Base-by-base conservation (phyloP, 225 moss, liverwort and hornwort genomes). In the Asterella californica region DNA sequence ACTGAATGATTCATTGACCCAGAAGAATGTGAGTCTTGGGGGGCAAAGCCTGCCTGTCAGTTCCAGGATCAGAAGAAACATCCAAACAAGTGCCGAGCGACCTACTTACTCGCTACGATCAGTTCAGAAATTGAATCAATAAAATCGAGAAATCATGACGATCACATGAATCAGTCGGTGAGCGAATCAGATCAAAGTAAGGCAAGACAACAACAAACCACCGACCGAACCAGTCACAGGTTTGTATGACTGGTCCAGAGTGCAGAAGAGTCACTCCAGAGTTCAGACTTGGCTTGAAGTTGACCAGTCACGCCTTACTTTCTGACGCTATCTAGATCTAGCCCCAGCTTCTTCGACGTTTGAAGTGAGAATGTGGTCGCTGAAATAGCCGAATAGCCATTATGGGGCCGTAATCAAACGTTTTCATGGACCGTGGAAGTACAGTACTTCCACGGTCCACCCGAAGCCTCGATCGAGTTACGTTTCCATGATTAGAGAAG, bases 251-350 rank as follows among this genome's bases (percentile, higher is more conserved):
- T 27, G 61, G 61, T 61, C 61, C n/a, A 61, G 10, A 61, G 5
- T 59, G 19, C 14, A n/a, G n/a, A n/a, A 64, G 64, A 64, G 64
- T 8, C 8, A 52, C 52, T 62, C 61, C 24, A 62, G 61, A 62
- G 14, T 8, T 22, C 27, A 14, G 61, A 62, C 25, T 29, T 62
- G 61, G 9, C 9, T 11, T 9, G 25, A n/a, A 25, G 8, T 67
- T 67, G 67, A 36, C 67, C 29, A 34, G 67, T 67, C 67, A 61
- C 61, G n/a, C 61, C 27, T 3, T 19, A 17, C 67, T 10, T 34
- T 67, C 67, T 67, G 67, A 67, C 67, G 34, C 67, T 36, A 32
- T 67, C 67, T 67, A 36, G 34, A 1, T 61, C n/a, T 61, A 61
- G 61, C n/a, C 52, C 17, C 61, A 61, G n/a, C 61, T 61, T 15